Base-by-base conservation (phyloP, 768 basidiomycete genomes). In the Gautieria morchelliformis region DNA sequence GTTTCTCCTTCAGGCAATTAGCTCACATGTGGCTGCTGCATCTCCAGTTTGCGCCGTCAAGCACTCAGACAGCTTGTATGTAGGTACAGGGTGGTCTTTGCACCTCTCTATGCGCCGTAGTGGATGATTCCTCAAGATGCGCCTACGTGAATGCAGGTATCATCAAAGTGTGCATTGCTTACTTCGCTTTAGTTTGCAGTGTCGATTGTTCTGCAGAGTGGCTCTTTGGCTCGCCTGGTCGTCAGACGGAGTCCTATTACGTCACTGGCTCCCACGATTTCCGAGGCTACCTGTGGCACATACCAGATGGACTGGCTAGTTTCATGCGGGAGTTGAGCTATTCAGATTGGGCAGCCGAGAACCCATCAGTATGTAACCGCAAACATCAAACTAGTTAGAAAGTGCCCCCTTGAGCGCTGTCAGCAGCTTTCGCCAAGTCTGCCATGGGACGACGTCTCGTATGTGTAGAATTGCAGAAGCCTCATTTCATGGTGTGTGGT, bases 221-320 rank as follows among this genome's bases (percentile, higher is more conserved):
- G 87, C 3, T 79, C 81, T 91, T 93, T 61, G 87, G 89, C 39
- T 79, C 81, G 2, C 75, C 77, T 2, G 78, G 77, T 4, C 63
- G 77, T 30, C 72, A 77, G 48, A 69, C 63, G n/a, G n/a, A n/a
- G n/a, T n/a, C n/a, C 32, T 80, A 84, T 63, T 92, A 84, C 64
- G 77, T 76, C 37, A 78, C 79, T n/a, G 90, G 90, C 15, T 90
- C 87, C 11, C 90, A 93, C 65, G 87, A 92, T 67, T 92, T 91
- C 65, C 75, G 82, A 39, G 80, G 76, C 20, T 92, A 92, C 61
- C 66, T 89, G 22, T 93, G 90, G 90, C 80, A 78, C 61, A 72
- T 93, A 37, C 89, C 90, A 4, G 64, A 76, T 12, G 60, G 10
- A 15, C 72, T 89, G 46, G 58, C 64, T 1, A 74, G 75, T 24